Evolutionary conservation across 345 rosid species (phyloP).

Genomic region (Dovyalis caffra): DNA sequence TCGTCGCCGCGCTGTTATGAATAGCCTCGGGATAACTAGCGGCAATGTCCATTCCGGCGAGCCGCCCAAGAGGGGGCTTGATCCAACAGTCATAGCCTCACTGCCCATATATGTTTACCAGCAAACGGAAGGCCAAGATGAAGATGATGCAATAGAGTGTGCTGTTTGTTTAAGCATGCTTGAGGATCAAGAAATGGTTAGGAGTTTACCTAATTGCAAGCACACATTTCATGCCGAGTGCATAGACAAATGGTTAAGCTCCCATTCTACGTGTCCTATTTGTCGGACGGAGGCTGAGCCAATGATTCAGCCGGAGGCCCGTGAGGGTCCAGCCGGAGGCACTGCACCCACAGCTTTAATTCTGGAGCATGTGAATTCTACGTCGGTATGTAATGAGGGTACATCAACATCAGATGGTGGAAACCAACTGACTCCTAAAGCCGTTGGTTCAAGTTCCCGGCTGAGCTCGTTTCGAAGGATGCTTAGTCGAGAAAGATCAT

Average conservation of each 20-base stretch:
- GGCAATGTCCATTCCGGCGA: constrained; percentile 3
- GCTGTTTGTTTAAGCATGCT: constrained; percentile 65
- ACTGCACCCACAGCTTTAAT: background rate
- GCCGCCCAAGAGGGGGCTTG: constrained; percentile 42
- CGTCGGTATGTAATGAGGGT: background rate
- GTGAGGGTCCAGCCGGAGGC: constrained; percentile 15
- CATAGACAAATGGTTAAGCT: constrained; percentile 62
- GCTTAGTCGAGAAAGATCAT: constrained; percentile 29
- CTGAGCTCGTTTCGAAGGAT: constrained; percentile 26
- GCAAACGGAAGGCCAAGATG: constrained; percentile 8
- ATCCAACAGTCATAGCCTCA: constrained; percentile 44
- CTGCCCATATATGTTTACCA: constrained; percentile 50
- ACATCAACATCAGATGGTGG: background rate
- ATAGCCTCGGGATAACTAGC: background rate
- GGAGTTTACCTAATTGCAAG: constrained; percentile 66
- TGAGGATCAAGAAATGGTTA: constrained; percentile 59
- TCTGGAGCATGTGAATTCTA: background rate
- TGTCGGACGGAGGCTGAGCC: constrained; percentile 81
- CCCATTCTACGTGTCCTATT: constrained; percentile 66
- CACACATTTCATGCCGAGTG: constrained; percentile 73
- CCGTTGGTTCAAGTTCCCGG: constrained; percentile 18
- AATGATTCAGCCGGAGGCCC: constrained; percentile 43
- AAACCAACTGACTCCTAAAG: constrained; percentile 3
- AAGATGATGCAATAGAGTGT: constrained; percentile 39
- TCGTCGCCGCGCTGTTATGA: background rate